phyloP scores from a whole-genome alignment of 2,329 filamentous ascomycete genomes.

The Scedosporium dehoogii region DNA sequence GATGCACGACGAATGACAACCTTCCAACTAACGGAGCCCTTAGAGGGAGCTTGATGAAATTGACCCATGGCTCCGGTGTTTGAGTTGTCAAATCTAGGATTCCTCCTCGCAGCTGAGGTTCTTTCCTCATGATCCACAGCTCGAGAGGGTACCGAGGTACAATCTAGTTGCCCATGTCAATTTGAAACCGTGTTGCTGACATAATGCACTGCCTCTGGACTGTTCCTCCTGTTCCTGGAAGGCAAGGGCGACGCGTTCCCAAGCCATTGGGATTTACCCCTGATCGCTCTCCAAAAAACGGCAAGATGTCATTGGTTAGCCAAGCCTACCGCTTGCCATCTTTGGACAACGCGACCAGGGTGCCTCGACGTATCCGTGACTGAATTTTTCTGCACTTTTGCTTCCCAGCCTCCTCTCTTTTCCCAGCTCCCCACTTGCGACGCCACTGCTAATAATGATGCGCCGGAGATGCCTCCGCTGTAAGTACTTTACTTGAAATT shows the following conservation, averaged over 20 bases:
- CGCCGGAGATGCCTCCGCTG: background rate
- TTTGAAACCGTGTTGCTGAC: background rate
- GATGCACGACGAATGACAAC: no score
- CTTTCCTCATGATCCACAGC: no score
- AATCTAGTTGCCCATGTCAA: no score
- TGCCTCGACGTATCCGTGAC: background rate
- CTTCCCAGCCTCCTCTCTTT: background rate
- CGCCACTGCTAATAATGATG: background rate
- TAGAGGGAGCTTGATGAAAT: no score
- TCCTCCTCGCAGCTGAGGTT: no score
- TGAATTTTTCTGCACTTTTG: background rate
- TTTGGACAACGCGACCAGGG: background rate
- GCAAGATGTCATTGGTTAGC: background rate
- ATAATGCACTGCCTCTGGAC: background rate
- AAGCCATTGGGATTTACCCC: background rate
- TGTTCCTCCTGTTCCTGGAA: no score
- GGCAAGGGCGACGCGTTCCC: background rate
- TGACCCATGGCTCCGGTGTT: no score
- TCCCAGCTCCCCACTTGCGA: background rate
- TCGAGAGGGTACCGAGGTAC: no score
- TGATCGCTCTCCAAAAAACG: background rate
- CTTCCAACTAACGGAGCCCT: no score
- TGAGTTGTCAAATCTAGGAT: no score
- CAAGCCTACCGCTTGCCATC: background rate
- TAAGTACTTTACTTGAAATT: background rate